A percentile compares a stretch with the other conserved stretches of the same genome.
Evolutionary conservation across 2,329 filamentous ascomycete genomes (phyloP).

Genomic region (Calycina marina): DNA sequence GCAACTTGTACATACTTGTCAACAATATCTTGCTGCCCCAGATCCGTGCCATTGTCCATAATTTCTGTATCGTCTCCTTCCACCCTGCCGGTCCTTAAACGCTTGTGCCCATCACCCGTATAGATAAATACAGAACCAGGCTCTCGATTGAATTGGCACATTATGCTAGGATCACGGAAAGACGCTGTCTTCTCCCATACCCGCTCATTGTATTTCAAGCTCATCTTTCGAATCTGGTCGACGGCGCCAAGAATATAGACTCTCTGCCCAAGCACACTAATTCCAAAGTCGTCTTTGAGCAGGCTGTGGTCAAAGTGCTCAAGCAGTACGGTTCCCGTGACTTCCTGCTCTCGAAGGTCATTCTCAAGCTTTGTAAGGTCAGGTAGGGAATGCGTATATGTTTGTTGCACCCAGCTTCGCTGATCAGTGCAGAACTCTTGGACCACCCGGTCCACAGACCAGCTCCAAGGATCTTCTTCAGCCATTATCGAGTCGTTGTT

Average conservation of each 20-base stretch:
- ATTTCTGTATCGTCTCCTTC: too few relatives aligned
- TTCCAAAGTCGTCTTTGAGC: constrained; percentile 15
- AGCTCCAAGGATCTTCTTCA: constrained; percentile 60
- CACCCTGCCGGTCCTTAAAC: too few relatives aligned
- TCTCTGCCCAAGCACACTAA: constrained; percentile 13
- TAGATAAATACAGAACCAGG: too few relatives aligned
- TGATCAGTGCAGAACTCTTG: constrained; percentile 44
- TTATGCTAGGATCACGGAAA: too few relatives aligned
- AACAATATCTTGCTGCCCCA: too few relatives aligned
- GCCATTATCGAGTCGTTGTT: too few relatives aligned
- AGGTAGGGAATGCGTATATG: constrained; percentile 25
- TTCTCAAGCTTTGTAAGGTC: constrained; percentile 36
- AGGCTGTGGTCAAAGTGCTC: constrained; percentile 11
- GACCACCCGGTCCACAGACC: constrained; percentile 55
- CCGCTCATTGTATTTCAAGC: constrained; percentile 16
- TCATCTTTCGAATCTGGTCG: constrained; percentile 35
- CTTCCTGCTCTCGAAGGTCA: constrained; percentile 42
- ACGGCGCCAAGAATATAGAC: constrained; percentile 39
- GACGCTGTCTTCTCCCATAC: not conserved
- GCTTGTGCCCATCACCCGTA: too few relatives aligned
- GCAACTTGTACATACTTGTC: too few relatives aligned
- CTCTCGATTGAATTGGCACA: too few relatives aligned
- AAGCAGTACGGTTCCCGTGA: constrained; percentile 25
- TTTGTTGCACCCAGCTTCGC: constrained; percentile 31
- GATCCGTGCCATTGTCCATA: too few relatives aligned